A percentile compares a stretch with the other conserved stretches of the same genome.
Evolutionary conservation across 129 eudicot genomes (phyloP).

Genomic region (Flaveria brownii): DNA sequence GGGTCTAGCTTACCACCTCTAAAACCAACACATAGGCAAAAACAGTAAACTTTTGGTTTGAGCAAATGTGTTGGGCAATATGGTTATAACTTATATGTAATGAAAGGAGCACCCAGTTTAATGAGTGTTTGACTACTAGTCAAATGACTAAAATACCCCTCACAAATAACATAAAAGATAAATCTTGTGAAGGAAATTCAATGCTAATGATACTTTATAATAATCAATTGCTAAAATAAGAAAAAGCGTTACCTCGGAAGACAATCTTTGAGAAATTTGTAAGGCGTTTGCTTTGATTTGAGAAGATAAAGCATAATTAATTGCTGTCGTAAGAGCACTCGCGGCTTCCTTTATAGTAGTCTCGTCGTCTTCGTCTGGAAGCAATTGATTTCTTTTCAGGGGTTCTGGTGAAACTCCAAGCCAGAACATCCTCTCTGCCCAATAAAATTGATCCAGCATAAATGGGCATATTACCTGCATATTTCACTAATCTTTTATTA

Average conservation of each 20-base stretch:
- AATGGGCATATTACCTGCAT: constrained; percentile 79
- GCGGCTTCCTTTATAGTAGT: constrained; percentile 56
- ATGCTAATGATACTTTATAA: neutral
- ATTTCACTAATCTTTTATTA: constrained; percentile 17
- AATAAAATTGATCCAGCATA: constrained; percentile 87
- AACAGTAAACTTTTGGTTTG: neutral
- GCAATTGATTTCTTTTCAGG: constrained; percentile 55
- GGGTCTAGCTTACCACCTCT: neutral
- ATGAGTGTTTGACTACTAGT: neutral
- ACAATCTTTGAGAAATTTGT: constrained; percentile 54
- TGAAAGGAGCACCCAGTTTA: neutral
- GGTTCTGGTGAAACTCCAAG: constrained; percentile 91
- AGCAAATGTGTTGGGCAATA: neutral
- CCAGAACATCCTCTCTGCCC: constrained; percentile 99
- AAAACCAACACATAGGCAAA: neutral
- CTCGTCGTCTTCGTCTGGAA: constrained; percentile 62
- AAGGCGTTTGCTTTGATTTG: constrained; percentile 58
- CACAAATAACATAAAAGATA: neutral
- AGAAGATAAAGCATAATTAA: constrained; percentile 59
- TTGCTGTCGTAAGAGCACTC: constrained; percentile 47
- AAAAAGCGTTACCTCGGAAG: constrained; percentile 60
- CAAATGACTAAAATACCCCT: neutral
- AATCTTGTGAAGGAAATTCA: neutral
- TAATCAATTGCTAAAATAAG: neutral
- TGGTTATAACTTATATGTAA: neutral